phyloP scores from a whole-genome alignment of 805 yeast species.

The Yamadazyma tumulicola region DNA sequence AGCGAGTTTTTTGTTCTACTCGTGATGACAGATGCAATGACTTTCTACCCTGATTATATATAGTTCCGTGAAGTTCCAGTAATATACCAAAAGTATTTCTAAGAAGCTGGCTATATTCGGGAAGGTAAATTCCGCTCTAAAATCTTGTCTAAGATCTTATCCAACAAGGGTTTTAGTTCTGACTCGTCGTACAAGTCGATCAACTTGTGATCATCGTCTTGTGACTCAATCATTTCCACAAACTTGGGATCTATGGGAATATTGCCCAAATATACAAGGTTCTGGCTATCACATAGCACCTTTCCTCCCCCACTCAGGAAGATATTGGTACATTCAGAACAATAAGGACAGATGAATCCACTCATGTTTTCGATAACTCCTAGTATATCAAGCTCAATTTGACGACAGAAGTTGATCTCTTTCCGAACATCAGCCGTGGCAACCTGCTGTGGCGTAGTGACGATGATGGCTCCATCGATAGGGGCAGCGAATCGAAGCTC shows the following conservation, averaged over 20 bases:
- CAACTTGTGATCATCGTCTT: constrained; percentile 31
- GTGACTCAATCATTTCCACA: constrained; percentile 80
- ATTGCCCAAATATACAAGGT: constrained; percentile 72
- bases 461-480: constrained; percentile 85
- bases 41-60: too few species aligned
- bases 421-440: constrained; percentile 93
- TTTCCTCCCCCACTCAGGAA: constrained; percentile 94
- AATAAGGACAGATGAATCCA: constrained; percentile 92
- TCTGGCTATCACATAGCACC: constrained; percentile 57
- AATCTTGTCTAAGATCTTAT: constrained; percentile 31
- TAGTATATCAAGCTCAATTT: constrained; percentile 72
- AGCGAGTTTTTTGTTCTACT: too few species aligned
- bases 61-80: too few species aligned
- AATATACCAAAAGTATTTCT: too few species aligned
- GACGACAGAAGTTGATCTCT: constrained; percentile 87
- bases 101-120: constrained; percentile 17
- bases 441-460: constrained; percentile 93
- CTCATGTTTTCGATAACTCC: constrained; percentile 97
- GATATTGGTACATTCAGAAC: constrained; percentile 87
- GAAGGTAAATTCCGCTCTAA: constrained; percentile 28
- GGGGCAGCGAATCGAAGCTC: constrained; percentile 69
- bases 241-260: constrained; percentile 93
- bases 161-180: constrained; percentile 37
- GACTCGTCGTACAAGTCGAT: constrained; percentile 33
- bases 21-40: too few species aligned